Base-by-base conservation (phyloP, 1,284 basidiomycete species). In the Cryptococcus maquisensis region DNA sequence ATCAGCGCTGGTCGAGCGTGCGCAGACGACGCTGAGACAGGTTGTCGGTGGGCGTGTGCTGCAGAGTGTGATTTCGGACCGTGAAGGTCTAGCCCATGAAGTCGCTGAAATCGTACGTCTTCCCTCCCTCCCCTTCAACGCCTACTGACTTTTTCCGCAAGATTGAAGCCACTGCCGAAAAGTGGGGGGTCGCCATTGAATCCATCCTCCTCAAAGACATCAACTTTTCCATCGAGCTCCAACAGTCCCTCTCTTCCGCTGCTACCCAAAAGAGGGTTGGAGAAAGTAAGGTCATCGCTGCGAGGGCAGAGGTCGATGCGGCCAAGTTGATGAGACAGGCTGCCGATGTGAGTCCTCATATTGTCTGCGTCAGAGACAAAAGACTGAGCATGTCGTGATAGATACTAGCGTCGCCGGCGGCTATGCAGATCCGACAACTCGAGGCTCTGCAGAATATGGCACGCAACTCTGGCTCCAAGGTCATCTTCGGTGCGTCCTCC, bases 361-460 rank as follows among this genome's bases (percentile, higher is more conserved):
- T 9, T 7, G 23, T n/a, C 21, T 28, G 28, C 5, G 21, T 47
- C 6, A 24, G 16, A 23, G 23, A 15, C 23, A 35, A n/a, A n/a
- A n/a, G 6, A 21, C n/a, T 47, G 55, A 43, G 60, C 39, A 15
- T 23, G n/a, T 10, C 13, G 20, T 35, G 52, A 28, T 86, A 95
- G 77, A 94, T 95, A 66, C 81, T 95, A 66, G 89, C 90, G 13
- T 87, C 85, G 8, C 92, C 91, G 18, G 91, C 93, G 23, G 94
- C 93, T 56, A 96, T 98, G 90, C 92, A 96, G 77, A 97, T 97
- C 73, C 82, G 94, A 60, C 91, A 95, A 72, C 83, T 97, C 62
- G 93, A 96, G 77, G 90, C 92, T 39, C 78, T 91, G 67, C 82
- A 85, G 81, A 80, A 74, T 41, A 83, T 82, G 82, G 83, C 84